These are phyloP conservation scores for Fomitopsis pinicola DNA, from an alignment of 1,284 basidiomycete species.

Conservation along the genomic window DNA sequence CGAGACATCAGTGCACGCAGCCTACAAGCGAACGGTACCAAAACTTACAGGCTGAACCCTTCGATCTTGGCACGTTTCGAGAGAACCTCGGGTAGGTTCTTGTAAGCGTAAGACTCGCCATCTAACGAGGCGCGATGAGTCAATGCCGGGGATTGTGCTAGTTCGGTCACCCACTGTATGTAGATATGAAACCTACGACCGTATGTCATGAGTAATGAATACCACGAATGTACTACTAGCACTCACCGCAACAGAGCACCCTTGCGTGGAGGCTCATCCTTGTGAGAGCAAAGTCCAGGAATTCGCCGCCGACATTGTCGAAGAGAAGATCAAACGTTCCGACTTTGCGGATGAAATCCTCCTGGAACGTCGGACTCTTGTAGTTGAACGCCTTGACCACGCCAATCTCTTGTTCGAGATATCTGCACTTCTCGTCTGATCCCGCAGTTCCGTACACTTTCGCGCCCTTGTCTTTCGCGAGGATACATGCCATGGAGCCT, in stretches of 20 bases:
- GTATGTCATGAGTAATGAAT: neutral
- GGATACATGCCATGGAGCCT: constrained; percentile 69
- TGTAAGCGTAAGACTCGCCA: constrained; percentile 50
- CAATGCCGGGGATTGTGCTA: no score
- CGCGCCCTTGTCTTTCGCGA: constrained; percentile 70
- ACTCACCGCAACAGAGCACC: constrained; percentile 69
- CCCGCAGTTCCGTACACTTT: constrained; percentile 85
- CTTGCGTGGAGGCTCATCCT: constrained; percentile 74
- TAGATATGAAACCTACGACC: constrained; percentile 67
- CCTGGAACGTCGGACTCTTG: constrained; percentile 70
- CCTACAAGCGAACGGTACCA: neutral
- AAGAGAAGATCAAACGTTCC: constrained; percentile 78
- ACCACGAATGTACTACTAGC: constrained; percentile 13
- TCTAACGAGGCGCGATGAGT: constrained; percentile 2
- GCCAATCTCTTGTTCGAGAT: constrained; percentile 77
- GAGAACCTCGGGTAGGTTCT: constrained; percentile 64
- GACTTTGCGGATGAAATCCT: constrained; percentile 56
- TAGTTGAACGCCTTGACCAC: constrained; percentile 85
- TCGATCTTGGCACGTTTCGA: constrained; percentile 70
- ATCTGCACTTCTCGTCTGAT: constrained; percentile 75
- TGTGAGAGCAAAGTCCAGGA: constrained; percentile 71
- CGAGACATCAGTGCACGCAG: no score
- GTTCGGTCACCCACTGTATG: constrained; percentile 50
- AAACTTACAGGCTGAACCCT: constrained; percentile 76
- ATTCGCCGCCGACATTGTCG: constrained; percentile 86